A percentile compares a stretch with the other conserved stretches of the same genome.
Conservation (phyloP, 2,329 filamentous ascomycete species). For the Colletotrichum scovillei region DNA sequence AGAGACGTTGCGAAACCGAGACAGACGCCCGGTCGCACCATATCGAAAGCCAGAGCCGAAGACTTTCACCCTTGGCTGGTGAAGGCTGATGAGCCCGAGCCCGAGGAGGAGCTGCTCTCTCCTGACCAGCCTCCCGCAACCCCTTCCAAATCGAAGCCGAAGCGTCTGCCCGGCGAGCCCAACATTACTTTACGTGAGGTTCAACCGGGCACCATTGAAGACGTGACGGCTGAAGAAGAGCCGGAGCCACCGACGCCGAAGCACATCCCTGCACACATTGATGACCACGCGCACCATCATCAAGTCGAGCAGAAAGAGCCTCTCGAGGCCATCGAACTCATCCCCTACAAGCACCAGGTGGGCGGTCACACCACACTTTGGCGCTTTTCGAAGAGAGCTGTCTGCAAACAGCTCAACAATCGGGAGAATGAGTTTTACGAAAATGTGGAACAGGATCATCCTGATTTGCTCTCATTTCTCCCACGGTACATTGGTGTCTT, state of each 20-base stretch:
- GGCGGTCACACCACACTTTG: conserved; percentile 97
- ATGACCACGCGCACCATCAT: conserved; percentile 63
- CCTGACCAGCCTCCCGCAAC: conserved; percentile 21
- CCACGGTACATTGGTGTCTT: conserved; percentile 98
- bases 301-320: conserved; percentile 67
- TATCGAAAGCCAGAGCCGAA: conserved; percentile 41
- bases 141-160: conserved; percentile 30
- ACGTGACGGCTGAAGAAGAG: conserved; percentile 56
- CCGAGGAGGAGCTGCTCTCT: conserved; percentile 41
- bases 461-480: conserved; percentile 88
- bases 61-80: conserved; percentile 66
- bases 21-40: conserved; percentile 30
- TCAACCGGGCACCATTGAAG: conserved; percentile 49
- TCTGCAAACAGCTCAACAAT: conserved; percentile 98
- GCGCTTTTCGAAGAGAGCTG: conserved; percentile 92
- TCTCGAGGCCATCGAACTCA: conserved; percentile 91
- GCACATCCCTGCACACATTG: conserved; percentile 50
- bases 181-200: conserved; percentile 43
- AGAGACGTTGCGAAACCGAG: conserved; percentile 41
- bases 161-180: conserved; percentile 25
- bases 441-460: conserved; percentile 90
- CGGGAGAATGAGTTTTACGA: conserved; percentile 99
- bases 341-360: conserved; percentile 97
- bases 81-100: conserved; percentile 64
- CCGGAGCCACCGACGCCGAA: conserved; percentile 49